phyloP scores from a whole-genome alignment of 257 asterid species.

The Solanum medicagineum region DNA sequence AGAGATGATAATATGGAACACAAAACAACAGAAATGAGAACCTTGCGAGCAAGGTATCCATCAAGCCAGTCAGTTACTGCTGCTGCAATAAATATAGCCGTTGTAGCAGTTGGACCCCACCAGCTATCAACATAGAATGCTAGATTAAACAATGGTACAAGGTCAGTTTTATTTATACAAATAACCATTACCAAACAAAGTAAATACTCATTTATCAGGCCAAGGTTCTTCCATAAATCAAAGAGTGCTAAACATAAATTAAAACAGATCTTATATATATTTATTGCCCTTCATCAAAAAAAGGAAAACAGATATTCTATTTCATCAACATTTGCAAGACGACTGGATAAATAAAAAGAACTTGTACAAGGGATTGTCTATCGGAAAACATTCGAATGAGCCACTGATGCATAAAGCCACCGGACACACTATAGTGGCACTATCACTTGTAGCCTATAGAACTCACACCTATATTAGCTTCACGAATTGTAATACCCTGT shows the following conservation, averaged over 20 bases:
- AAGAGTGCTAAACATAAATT: neutral
- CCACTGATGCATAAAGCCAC: neutral
- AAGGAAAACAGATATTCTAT: neutral
- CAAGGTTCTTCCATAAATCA: neutral
- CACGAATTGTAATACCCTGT: neutral
- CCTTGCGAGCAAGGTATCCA: constrained; percentile 96
- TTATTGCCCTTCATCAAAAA: neutral
- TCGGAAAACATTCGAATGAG: neutral
- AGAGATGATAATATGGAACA: neutral
- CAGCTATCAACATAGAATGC: constrained; percentile 81
- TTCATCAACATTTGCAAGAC: neutral
- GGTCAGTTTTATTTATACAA: neutral
- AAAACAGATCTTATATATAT: neutral
- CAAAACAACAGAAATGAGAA: constrained; percentile 12
- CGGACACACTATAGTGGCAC: neutral
- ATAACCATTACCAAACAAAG: neutral
- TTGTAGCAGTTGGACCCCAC: constrained; percentile 89
- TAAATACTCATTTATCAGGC: neutral
- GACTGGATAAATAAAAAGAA: neutral
- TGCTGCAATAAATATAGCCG: constrained; percentile 77
- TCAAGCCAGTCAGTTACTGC: constrained; percentile 98
- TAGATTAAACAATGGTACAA: constrained; percentile 9
- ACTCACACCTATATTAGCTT: neutral
- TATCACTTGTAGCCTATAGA: neutral
- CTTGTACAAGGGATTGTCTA: neutral